Base-by-base conservation (phyloP, 202 grass and related monocot species). In the Brachypodium distachyon region DNA sequence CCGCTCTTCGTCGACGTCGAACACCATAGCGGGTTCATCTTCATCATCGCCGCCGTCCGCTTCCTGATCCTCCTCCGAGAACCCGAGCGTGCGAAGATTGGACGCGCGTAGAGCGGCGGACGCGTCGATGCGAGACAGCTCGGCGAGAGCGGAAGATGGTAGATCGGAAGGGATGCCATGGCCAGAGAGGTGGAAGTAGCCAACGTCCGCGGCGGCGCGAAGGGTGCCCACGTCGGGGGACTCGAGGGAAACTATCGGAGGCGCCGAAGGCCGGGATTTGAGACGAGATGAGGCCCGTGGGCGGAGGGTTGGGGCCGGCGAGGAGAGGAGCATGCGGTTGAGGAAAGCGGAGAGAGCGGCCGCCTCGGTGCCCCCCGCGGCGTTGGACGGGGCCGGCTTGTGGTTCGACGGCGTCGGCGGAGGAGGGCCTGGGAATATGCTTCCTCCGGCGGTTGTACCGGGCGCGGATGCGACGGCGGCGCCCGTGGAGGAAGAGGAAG, bases 101-200 rank as follows among this genome's bases (percentile, higher is more conserved):
- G 71, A 72, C 10, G 28, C 63, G 2, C 25, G 54, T 7, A 72
- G 56, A 4, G 31, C 17, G 31, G 70, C 17, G 31, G 70, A 36
- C 31, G 47, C 63, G 48, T 84, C 77, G 14, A 84, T 9, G 0
- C 5, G 76, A 1, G 86, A 80, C 25, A 84, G 55, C 18, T 81
- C 81, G 16, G 70, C 70, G 22, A 88, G 55, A 10, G 81, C 86
- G 49, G 77, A 55, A 12, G 81, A 81, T 48, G 76, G 83, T 1
- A 83, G 76, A 2, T 81, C 40, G 64, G 71, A 41, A 10, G 79
- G 79, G 53, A 86, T 40, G 37, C 83, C 86, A 28, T 88, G 90
- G 46, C 67, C 75, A 28, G 32, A 31, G 60, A 92, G 71, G 66
- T 92, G 90, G 82, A 92, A 92, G 80, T 83, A 92, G 49, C 90